Base-by-base conservation (phyloP, 1,284 basidiomycete species). In the Cryptococcus amylolentus region DNA sequence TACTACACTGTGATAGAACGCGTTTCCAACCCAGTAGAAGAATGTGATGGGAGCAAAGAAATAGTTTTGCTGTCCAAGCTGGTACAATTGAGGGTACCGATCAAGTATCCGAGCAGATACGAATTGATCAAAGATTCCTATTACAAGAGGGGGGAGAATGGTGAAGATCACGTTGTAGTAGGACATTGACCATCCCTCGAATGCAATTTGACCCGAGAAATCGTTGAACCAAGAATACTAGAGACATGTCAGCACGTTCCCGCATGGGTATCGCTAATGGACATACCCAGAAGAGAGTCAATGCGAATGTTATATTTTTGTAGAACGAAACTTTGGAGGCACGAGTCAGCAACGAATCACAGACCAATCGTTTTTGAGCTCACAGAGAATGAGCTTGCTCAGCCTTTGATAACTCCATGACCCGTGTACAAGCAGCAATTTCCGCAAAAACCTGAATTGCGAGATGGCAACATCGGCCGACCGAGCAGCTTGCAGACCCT, bases 151-250 rank as follows among this genome's bases (percentile, higher is more conserved):
- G 0, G 96, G 96, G 2, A 99, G 82, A 47, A 98, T 85, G 35
- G 92, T 94, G 80, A 96, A 97, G 49, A 94, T 77, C 66, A 97
- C 90, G 71, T 94, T 94, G 80, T 92, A 93, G 66, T 91, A 81
- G 0, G 91, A 95, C 69, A 98, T 84, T 5, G 95, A 96, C 96
- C 96, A 98, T 20, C 92, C 96, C 79, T 98, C 96, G 75, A 94
- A 96, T 49, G 92, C 88, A 63, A 98, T 94, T 77, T 98, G 95
- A 20, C 95, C 96, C 2, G 94, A 98, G 79, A 98, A 98, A 71
- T 93, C 95, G 81, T 96, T 97, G 82, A 93, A 88, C 82, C 96
- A 94, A 42, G 96, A 97, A 77, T 87, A 98, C 95, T 94, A 60
- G 4, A 23, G 18, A 48, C 27, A 48, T 27, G 35, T 28, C 16